A percentile compares a stretch with the other conserved stretches of the same genome.
phyloP scores from a whole-genome alignment of 345 rosid genomes.

The Lepidium didymum region DNA sequence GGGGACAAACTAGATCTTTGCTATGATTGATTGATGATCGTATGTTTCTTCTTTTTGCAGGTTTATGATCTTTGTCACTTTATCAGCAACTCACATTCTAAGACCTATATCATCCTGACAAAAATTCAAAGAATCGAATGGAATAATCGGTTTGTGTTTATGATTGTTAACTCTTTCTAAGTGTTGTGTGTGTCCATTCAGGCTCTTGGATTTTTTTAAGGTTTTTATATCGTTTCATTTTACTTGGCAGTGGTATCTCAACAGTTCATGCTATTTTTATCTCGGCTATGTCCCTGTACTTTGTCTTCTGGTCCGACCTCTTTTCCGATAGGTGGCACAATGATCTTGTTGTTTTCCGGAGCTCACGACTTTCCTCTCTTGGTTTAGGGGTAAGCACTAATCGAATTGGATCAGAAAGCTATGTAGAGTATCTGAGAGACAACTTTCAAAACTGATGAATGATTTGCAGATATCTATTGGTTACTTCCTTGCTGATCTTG shows the following conservation, averaged over 20 bases:
- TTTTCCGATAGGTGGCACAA: conserved; percentile 52
- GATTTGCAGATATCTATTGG: conserved; percentile 75
- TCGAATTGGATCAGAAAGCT: background rate
- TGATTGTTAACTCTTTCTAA: background rate
- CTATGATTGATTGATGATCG: background rate
- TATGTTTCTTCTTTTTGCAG: conserved; percentile 22
- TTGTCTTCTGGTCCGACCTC: conserved; percentile 74
- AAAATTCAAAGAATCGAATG: conserved; percentile 69
- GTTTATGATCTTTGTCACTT: conserved; percentile 67
- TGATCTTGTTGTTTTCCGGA: conserved; percentile 52
- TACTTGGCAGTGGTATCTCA: conserved; percentile 64
- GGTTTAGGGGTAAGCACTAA: conserved; percentile 55
- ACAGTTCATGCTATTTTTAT: conserved; percentile 73
- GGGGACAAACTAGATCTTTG: background rate
- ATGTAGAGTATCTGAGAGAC: background rate
- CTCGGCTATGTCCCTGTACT: conserved; percentile 60
- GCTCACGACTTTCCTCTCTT: conserved; percentile 65
- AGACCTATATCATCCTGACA: conserved; percentile 53
- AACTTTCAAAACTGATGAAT: background rate
- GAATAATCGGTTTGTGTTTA: conserved; percentile 74
- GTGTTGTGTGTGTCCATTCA: background rate
- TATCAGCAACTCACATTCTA: conserved; percentile 60
- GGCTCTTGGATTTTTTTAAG: background rate
- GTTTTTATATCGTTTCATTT: background rate
- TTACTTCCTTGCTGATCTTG: conserved; percentile 78